These are phyloP conservation scores for Aspergillus sp. DNA, from an alignment of 2,329 filamentous ascomycete genomes.

Conservation along the genomic window DNA sequence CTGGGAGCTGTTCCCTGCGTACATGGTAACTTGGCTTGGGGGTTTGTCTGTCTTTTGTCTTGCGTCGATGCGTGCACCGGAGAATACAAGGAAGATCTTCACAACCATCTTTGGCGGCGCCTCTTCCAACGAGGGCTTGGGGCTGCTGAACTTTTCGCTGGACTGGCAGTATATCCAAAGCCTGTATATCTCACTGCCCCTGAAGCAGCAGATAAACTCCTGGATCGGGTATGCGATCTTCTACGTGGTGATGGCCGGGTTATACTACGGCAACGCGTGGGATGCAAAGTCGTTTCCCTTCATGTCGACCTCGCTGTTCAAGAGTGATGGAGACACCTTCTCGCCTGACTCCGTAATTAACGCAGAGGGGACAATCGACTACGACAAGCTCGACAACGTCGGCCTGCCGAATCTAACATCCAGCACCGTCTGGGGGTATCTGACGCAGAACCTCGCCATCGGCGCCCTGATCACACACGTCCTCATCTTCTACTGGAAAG, in stretches of 20 bases:
- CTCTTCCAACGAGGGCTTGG: slow-evolving; percentile 26
- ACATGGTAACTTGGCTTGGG: slow-evolving; percentile 26
- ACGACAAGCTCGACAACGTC: slow-evolving; percentile 22
- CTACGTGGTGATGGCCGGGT: slow-evolving; percentile 32
- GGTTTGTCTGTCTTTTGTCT: slow-evolving; percentile 23
- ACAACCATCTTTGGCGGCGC: slow-evolving; percentile 25
- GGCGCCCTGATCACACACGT: slow-evolving; percentile 26
- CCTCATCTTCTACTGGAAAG: slow-evolving; percentile 26
- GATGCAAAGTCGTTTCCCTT: slow-evolving; percentile 23
- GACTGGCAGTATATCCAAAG: slow-evolving; percentile 45
- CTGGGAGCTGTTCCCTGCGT: slow-evolving; percentile 27
- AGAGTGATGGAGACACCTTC: slow-evolving; percentile 25
- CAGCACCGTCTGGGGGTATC: slow-evolving; percentile 23
- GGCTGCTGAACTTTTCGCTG: slow-evolving; percentile 23
- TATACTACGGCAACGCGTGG: slow-evolving; percentile 29
- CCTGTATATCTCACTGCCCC: slow-evolving; percentile 55
- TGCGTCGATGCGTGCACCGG: slow-evolving; percentile 13
- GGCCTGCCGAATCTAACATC: slow-evolving; percentile 30
- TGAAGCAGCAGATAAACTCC: slow-evolving; percentile 51
- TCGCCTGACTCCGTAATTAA: slow-evolving; percentile 22
- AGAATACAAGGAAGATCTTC: slow-evolving; percentile 10
- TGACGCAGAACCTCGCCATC: slow-evolving; percentile 20
- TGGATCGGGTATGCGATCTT: slow-evolving; percentile 51
- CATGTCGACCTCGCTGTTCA: slow-evolving; percentile 35
- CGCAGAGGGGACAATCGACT: slow-evolving; percentile 25